These are phyloP conservation scores for Candida awuae DNA, from an alignment of 805 yeast species.

Conservation along the genomic window DNA sequence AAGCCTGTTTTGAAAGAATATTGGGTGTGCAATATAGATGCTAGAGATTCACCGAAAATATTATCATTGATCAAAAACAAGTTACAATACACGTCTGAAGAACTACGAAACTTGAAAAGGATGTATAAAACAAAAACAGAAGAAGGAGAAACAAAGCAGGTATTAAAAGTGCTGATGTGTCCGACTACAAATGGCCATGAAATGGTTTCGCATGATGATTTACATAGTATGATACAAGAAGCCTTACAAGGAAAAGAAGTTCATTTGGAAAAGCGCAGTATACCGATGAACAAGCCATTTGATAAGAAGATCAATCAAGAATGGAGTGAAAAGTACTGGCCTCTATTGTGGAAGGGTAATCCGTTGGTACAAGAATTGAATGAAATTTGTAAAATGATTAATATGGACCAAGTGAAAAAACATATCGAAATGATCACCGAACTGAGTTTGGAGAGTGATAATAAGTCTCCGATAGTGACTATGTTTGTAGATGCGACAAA, in stretches of 20 bases:
- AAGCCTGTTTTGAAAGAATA: slow-evolving; percentile 29
- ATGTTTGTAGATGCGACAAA: slow-evolving; percentile 54
- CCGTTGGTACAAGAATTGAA: slow-evolving; percentile 66
- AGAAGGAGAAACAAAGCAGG: slow-evolving; percentile 11
- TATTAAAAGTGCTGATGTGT: slow-evolving; percentile 39
- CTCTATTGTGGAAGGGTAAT: slow-evolving; percentile 89
- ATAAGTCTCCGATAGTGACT: slow-evolving; percentile 43
- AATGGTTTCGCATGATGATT: slow-evolving; percentile 12
- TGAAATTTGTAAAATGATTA: slow-evolving; percentile 31
- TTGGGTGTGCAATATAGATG: slow-evolving; percentile 38
- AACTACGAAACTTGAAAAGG: slow-evolving; percentile 44
- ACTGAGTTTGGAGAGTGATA: slow-evolving; percentile 2
- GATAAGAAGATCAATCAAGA: slow-evolving; percentile 55
- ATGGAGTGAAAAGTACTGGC: slow-evolving; percentile 78
- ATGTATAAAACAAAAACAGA: slow-evolving; percentile 25
- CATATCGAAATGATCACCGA: slow-evolving; percentile 26
- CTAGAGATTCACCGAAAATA: slow-evolving; percentile 27
- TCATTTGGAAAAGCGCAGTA: slow-evolving; percentile 21
- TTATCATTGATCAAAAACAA: slow-evolving; percentile 20
- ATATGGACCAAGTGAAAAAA: slow-evolving; percentile 35
- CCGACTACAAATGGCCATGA: slow-evolving; percentile 31
- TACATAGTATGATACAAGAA: slow-evolving; percentile 1
- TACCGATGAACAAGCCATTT: slow-evolving; percentile 60
- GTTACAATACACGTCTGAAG: slow-evolving; percentile 22
- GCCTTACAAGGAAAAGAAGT: slow-evolving; percentile 1